phyloP scores from a whole-genome alignment of 1,284 basidiomycete species.

The Leccinum pallidistipes region DNA sequence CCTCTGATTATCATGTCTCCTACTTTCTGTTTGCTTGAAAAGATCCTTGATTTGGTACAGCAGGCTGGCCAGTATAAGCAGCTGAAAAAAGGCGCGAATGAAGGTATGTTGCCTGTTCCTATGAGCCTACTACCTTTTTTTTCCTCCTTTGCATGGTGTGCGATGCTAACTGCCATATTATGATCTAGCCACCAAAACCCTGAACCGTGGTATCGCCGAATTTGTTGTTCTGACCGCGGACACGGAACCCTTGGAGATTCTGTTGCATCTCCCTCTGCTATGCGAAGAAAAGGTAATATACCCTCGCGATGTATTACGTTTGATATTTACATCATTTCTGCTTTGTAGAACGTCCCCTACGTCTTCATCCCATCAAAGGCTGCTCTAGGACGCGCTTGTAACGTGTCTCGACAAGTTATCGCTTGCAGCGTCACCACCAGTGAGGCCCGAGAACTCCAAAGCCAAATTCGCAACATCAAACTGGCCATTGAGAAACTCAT shows the following conservation, averaged over 20 bases:
- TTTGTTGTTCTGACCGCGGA: constrained; percentile 98
- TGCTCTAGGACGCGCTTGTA: constrained; percentile 94
- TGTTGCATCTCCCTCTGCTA: constrained; percentile 94
- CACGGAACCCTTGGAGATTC: constrained; percentile 97
- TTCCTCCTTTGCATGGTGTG: neutral
- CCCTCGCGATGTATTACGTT: neutral
- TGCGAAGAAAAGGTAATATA: constrained; percentile 93
- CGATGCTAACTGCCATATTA: constrained; percentile 8
- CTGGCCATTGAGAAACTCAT: constrained; percentile 77
- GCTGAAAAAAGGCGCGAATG: constrained; percentile 98
- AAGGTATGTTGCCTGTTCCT: constrained; percentile 53
- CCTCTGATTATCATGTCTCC: constrained; percentile 1
- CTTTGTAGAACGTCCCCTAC: constrained; percentile 88
- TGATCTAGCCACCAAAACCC: constrained; percentile 85
- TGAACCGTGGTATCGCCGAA: constrained; percentile 98
- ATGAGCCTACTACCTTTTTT: neutral
- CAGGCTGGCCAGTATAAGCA: constrained; percentile 94
- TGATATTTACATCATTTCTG: neutral
- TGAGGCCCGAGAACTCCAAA: constrained; percentile 89
- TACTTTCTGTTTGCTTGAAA: constrained; percentile 4
- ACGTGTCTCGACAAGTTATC: constrained; percentile 95
- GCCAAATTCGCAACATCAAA: constrained; percentile 91
- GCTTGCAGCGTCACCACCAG: constrained; percentile 95
- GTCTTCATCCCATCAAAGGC: constrained; percentile 95
- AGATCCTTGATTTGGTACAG: constrained; percentile 91